These are phyloP conservation scores for Candida manassasensis DNA, from an alignment of 805 yeast genomes.

Conservation along the genomic window DNA sequence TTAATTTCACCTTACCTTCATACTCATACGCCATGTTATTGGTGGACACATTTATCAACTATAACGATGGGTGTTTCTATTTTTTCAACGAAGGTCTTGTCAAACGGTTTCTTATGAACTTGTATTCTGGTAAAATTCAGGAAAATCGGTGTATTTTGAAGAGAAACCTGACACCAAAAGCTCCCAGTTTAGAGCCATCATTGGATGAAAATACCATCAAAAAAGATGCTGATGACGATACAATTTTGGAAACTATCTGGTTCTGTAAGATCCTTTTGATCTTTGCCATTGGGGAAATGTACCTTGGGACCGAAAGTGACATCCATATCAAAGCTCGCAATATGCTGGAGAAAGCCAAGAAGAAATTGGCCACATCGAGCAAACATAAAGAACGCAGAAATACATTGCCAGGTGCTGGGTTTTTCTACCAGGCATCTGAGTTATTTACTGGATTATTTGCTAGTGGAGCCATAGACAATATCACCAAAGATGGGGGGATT, in stretches of 20 bases:
- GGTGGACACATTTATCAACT: conserved; percentile 71
- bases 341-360: conserved; percentile 20
- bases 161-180: conserved; percentile 19
- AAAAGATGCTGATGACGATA: conserved; percentile 45
- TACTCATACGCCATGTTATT: conserved; percentile 70
- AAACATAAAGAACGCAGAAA: conserved; percentile 17
- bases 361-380: conserved; percentile 9
- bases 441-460: conserved; percentile 72
- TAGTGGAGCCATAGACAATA: conserved; percentile 73
- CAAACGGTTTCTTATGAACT: conserved; percentile 57
- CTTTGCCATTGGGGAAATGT: conserved; percentile 81
- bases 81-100: conserved; percentile 80
- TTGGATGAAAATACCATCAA: conserved; percentile 38
- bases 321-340: conserved; percentile 41
- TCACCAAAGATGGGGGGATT: conserved; percentile 74
- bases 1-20: conserved; percentile 69
- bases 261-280: conserved; percentile 69
- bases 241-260: conserved; percentile 73
- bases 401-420: conserved; percentile 73
- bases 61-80: conserved; percentile 81
- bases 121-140: conserved; percentile 49
- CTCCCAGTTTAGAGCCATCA: conserved; percentile 20
- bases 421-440: conserved; percentile 76
- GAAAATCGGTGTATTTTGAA: conserved; percentile 36
- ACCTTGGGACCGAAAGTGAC: conserved; percentile 68